These are phyloP conservation scores for Colletotrichum scovillei DNA, from an alignment of 2,329 filamentous ascomycete species.

Conservation along the genomic window DNA sequence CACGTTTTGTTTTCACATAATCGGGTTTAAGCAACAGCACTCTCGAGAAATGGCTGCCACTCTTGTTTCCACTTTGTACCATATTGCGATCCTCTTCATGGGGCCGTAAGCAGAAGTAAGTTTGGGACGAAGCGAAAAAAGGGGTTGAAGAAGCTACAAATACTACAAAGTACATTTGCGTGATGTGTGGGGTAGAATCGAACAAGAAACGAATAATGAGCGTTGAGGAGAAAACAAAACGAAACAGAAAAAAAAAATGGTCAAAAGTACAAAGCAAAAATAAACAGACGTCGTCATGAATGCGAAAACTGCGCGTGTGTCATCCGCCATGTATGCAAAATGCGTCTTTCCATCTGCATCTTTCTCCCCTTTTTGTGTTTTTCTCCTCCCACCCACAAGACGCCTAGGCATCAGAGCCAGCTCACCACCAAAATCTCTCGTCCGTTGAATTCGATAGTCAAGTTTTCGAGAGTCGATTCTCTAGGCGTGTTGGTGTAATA, in stretches of 20 bases:
- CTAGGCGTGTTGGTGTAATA: not conserved
- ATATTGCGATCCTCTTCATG: not conserved
- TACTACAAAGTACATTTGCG: not conserved
- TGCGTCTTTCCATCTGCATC: not conserved
- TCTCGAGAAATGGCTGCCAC: not conserved
- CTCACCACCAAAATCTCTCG: not conserved
- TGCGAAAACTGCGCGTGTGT: slow-evolving; percentile 7
- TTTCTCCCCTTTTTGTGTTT: not conserved
- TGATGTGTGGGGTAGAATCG: not conserved
- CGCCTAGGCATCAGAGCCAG: slow-evolving; percentile 1
- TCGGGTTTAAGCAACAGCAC: not conserved
- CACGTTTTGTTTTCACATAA: not conserved
- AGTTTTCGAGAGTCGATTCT: not conserved
- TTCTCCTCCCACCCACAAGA: slow-evolving; percentile 10
- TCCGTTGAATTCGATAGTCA: not conserved
- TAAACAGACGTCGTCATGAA: slow-evolving; percentile 18
- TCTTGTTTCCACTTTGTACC: not conserved
- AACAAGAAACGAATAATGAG: not conserved
- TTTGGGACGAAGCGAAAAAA: not conserved
- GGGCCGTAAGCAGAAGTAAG: no score
- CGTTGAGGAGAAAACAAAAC: not conserved
- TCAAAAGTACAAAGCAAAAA: not conserved
- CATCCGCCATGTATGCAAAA: slow-evolving; percentile 21
- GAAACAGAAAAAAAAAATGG: not conserved
- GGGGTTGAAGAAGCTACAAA: not conserved